Evolutionary conservation across 2,329 filamentous ascomycete genomes (phyloP).

Genomic region (Colletotrichum orbiculare): DNA sequence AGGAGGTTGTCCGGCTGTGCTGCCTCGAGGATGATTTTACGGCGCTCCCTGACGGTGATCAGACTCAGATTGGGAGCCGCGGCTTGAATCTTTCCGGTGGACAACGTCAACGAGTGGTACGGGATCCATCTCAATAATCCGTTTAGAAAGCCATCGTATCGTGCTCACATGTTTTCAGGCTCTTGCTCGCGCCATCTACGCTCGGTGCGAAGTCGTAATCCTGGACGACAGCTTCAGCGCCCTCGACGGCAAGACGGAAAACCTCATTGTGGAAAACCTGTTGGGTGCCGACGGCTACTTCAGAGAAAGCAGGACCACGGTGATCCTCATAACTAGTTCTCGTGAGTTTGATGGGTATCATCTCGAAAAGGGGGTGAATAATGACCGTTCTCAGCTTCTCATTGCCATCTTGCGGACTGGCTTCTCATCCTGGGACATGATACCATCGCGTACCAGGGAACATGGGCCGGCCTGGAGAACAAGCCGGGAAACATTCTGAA

Average conservation of each 20-base stretch:
- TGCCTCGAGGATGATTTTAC: slow-evolving; percentile 36
- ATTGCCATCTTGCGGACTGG: slow-evolving; percentile 10
- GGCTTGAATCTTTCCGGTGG: slow-evolving; percentile 38
- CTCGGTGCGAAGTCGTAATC: slow-evolving; percentile 4
- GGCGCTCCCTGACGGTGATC: slow-evolving; percentile 37
- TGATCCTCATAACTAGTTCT: slow-evolving; percentile 19
- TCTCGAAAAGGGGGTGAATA: neutral
- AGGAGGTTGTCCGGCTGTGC: slow-evolving; percentile 41
- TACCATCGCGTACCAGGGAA: slow-evolving; percentile 6
- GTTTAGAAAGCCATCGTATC: too few relatives aligned
- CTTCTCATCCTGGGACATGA: slow-evolving; percentile 4
- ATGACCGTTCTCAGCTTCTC: neutral
- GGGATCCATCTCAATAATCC: neutral
- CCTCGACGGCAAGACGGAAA: slow-evolving; percentile 33
- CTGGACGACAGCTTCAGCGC: slow-evolving; percentile 36
- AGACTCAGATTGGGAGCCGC: slow-evolving; percentile 35
- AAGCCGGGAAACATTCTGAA: neutral
- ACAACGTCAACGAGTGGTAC: slow-evolving; percentile 41
- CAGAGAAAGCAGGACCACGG: slow-evolving; percentile 36
- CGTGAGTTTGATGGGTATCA: neutral
- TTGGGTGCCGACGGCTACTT: slow-evolving; percentile 37
- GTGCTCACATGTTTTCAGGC: slow-evolving; percentile 4
- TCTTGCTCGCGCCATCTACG: slow-evolving; percentile 27
- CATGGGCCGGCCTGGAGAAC: slow-evolving; percentile 4
- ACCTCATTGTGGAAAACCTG: slow-evolving; percentile 31